These are phyloP conservation scores for Vachellia pachyceras DNA, from an alignment of 306 rosid genomes.

Conservation along the genomic window DNA sequence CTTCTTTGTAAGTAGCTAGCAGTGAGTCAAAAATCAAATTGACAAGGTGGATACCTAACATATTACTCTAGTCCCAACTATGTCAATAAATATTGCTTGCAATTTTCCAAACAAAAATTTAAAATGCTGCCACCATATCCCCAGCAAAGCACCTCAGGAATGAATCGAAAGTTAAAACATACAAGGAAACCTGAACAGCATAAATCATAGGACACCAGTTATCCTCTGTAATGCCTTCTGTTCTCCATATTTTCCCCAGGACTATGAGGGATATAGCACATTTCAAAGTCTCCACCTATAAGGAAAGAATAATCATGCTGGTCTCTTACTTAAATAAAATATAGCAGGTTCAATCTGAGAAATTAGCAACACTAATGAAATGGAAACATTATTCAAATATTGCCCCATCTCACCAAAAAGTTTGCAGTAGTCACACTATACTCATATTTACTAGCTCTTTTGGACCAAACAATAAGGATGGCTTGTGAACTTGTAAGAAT, in stretches of 20 bases:
- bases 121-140: conserved; percentile 1
- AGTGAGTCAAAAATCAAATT: conserved; percentile 29
- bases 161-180: neutral
- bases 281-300: conserved; percentile 87
- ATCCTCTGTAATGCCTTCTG: conserved; percentile 86
- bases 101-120: conserved; percentile 8
- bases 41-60: conserved; percentile 14
- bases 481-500: conserved; percentile 95
- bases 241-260: conserved; percentile 69
- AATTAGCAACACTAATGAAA: conserved; percentile 17
- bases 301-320: conserved; percentile 33
- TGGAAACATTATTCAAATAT: conserved; percentile 21
- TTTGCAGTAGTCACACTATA: conserved; percentile 97
- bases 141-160: conserved; percentile 27
- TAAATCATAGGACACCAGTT: conserved; percentile 59
- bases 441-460: conserved; percentile 93
- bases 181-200: neutral
- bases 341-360: neutral
- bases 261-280: conserved; percentile 83
- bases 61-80: conserved; percentile 18
- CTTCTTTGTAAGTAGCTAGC: neutral
- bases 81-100: neutral
- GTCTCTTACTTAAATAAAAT: conserved; percentile 19
- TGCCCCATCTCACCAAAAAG: conserved; percentile 64
- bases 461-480: conserved; percentile 95